Conservation (phyloP, 306 rosid species). For the Rubus idaeus region DNA sequence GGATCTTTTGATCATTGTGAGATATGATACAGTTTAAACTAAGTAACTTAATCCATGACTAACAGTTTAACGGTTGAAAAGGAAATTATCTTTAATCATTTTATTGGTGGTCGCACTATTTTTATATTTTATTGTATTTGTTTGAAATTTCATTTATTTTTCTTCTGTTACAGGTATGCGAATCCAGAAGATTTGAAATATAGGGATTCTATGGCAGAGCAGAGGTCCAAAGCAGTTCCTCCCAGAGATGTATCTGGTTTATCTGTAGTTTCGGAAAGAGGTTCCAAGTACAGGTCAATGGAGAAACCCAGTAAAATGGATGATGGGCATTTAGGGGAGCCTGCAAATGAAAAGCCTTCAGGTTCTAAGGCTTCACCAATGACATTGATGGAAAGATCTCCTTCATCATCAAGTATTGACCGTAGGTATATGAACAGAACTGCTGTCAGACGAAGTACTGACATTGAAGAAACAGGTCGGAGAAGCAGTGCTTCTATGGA, state of each 20-base stretch:
- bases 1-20: neutral
- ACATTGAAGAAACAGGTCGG: constrained; percentile 76
- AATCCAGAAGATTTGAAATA: constrained; percentile 64
- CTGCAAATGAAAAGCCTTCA: constrained; percentile 69
- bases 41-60: neutral
- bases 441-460: constrained; percentile 61
- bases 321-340: constrained; percentile 55
- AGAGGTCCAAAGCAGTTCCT: constrained; percentile 52
- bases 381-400: constrained; percentile 72
- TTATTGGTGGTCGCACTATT: neutral
- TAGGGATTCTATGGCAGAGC: constrained; percentile 58
- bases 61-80: neutral
- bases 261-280: constrained; percentile 67
- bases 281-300: constrained; percentile 57
- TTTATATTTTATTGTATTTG: neutral
- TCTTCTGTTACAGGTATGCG: constrained; percentile 48
- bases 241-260: constrained; percentile 51
- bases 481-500: constrained; percentile 56
- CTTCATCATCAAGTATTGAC: constrained; percentile 76
- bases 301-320: constrained; percentile 71
- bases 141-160: neutral
- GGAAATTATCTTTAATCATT: neutral
- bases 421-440: constrained; percentile 56
- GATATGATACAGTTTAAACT: neutral
- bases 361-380: constrained; percentile 81